These are phyloP conservation scores for Thielaviopsis punctulata DNA, from an alignment of 2,329 filamentous ascomycete species.

Conservation along the genomic window DNA sequence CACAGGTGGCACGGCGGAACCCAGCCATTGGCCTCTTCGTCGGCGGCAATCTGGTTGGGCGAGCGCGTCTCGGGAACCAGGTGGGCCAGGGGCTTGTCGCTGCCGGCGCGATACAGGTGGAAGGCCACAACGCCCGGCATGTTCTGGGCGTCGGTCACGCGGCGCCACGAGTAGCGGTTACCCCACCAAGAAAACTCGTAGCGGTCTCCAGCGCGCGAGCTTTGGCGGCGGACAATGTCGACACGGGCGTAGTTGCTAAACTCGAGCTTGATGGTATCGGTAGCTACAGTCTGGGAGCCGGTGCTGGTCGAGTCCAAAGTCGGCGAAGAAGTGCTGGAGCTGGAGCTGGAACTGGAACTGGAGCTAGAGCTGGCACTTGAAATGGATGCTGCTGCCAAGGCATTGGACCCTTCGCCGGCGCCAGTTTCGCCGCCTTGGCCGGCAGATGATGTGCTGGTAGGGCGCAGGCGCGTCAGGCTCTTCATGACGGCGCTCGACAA, in stretches of 20 bases:
- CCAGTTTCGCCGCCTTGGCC: slow-evolving; percentile 1
- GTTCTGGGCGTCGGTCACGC: slow-evolving; percentile 52
- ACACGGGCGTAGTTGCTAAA: slow-evolving; percentile 96
- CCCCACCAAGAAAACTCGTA: slow-evolving; percentile 97
- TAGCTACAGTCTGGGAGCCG: slow-evolving; percentile 31
- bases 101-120: slow-evolving; percentile 55
- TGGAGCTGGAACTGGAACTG: too few relatives aligned
- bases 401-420: not conserved
- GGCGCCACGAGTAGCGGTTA: slow-evolving; percentile 67
- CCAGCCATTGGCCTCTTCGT: slow-evolving; percentile 71
- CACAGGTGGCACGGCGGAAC: slow-evolving; percentile 80
- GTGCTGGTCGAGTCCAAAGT: slow-evolving; percentile 14
- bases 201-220: slow-evolving; percentile 45
- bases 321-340: slow-evolving; percentile 2
- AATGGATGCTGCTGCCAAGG: slow-evolving; percentile 1
- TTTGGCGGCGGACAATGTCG: slow-evolving; percentile 53
- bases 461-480: slow-evolving; percentile 7
- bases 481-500: slow-evolving; percentile 6
- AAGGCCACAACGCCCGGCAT: slow-evolving; percentile 52
- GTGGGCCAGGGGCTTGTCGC: slow-evolving; percentile 53
- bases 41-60: slow-evolving; percentile 49
- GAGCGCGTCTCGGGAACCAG: slow-evolving; percentile 68
- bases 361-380: too few relatives aligned
- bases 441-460: not conserved
- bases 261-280: slow-evolving; percentile 73